Conservation (phyloP, 2,329 filamentous ascomycete genomes). For the Hypoxylon sp. region DNA sequence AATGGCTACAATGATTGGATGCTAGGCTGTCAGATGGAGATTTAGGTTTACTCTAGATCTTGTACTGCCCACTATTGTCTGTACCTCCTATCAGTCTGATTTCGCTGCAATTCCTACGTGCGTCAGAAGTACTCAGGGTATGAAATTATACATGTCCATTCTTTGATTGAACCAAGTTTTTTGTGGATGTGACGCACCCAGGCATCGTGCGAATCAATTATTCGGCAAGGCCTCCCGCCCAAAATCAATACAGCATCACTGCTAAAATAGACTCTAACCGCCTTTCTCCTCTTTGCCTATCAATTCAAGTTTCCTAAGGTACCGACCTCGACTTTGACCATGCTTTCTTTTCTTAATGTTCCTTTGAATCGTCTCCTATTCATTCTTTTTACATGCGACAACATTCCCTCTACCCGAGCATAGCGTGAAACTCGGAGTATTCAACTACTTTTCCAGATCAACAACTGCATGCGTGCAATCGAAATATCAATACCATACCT, state of each 20-base stretch:
- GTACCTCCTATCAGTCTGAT: constrained; percentile 19
- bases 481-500: too few relatives aligned
- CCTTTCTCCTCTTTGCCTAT: constrained; percentile 21
- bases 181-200: constrained; percentile 22
- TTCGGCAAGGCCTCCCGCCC: constrained; percentile 28
- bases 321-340: constrained; percentile 17
- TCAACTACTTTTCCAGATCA: too few relatives aligned
- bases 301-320: constrained; percentile 13
- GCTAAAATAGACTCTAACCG: constrained; percentile 24
- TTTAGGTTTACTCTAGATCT: not conserved
- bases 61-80: constrained; percentile 15
- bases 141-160: constrained; percentile 11
- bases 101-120: not conserved
- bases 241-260: constrained; percentile 24
- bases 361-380: constrained; percentile 8
- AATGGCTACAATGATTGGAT: constrained; percentile 1
- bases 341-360: constrained; percentile 20
- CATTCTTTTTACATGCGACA: too few relatives aligned
- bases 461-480: too few relatives aligned
- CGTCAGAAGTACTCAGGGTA: constrained; percentile 1
- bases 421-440: too few relatives aligned
- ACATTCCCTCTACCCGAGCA: too few relatives aligned
- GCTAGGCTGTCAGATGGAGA: not conserved
- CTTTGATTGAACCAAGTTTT: constrained; percentile 9
- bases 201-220: constrained; percentile 23